These are phyloP conservation scores for Lichina pygmaea DNA, from an alignment of 495 filamentous ascomycete genomes.

Conservation along the genomic window DNA sequence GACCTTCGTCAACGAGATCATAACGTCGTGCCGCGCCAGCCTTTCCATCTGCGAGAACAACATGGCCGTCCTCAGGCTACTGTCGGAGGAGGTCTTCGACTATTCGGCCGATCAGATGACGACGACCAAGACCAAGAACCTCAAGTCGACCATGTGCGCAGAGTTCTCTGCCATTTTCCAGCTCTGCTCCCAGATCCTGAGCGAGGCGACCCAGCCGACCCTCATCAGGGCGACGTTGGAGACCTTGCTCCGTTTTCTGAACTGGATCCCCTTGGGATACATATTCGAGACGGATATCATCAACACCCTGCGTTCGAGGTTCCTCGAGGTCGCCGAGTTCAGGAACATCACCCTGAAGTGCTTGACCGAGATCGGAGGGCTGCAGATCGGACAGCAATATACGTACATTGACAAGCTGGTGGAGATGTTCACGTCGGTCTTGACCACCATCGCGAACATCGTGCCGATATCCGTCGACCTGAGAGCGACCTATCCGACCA, in stretches of 20 bases:
- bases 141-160: conserved; percentile 94
- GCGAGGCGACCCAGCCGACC: conserved; percentile 62
- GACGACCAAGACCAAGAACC: conserved; percentile 73
- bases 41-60: conserved; percentile 98
- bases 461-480: conserved; percentile 74
- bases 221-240: conserved; percentile 84
- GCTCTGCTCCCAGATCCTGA: conserved; percentile 80
- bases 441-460: conserved; percentile 69
- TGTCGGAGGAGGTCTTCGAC: conserved; percentile 97
- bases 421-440: conserved; percentile 87
- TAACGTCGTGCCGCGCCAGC: conserved; percentile 78
- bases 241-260: conserved; percentile 83
- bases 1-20: conserved; percentile 98
- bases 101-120: conserved; percentile 98
- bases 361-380: conserved; percentile 83
- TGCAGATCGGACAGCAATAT: conserved; percentile 48
- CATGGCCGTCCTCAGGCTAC: conserved; percentile 86
- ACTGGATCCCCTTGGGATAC: conserved; percentile 95
- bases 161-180: conserved; percentile 96
- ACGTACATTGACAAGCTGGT: conserved; percentile 83
- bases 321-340: conserved; percentile 76
- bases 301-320: conserved; percentile 71
- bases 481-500: conserved; percentile 65
- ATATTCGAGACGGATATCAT: conserved; percentile 96
- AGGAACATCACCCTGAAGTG: conserved; percentile 91